These are phyloP conservation scores for Lactifluus piperatus DNA, from an alignment of 768 basidiomycete genomes.

Conservation along the genomic window DNA sequence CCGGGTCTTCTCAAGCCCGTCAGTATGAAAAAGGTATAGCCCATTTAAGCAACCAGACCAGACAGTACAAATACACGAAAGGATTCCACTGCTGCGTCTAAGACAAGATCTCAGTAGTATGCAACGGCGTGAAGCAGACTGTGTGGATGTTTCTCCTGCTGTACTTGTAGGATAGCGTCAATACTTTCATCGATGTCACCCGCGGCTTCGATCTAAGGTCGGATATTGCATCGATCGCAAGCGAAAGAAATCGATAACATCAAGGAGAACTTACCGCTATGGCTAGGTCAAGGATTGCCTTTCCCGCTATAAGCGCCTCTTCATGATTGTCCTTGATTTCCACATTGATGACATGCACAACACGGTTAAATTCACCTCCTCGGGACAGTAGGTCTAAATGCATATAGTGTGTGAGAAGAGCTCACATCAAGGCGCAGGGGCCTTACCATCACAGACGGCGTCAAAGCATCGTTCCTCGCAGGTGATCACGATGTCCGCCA, in stretches of 20 bases:
- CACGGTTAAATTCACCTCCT: constrained; percentile 87
- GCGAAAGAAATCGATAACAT: constrained; percentile 3
- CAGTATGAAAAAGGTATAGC: background rate
- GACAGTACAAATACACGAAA: background rate
- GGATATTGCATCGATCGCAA: background rate
- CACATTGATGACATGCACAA: constrained; percentile 94
- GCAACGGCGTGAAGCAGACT: constrained; percentile 84
- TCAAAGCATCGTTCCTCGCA: constrained; percentile 99
- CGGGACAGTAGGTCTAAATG: constrained; percentile 68
- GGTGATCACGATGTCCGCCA: constrained; percentile 96
- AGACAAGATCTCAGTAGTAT: constrained; percentile 58
- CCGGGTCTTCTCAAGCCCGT: too few species aligned
- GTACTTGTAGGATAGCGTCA: constrained; percentile 70
- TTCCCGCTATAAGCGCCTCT: constrained; percentile 93
- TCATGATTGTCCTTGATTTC: constrained; percentile 99
- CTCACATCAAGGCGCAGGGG: constrained; percentile 1
- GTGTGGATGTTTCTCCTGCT: constrained; percentile 89
- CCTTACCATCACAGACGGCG: constrained; percentile 91
- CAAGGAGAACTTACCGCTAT: constrained; percentile 57
- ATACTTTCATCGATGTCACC: constrained; percentile 90
- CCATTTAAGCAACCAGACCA: background rate
- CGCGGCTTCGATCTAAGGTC: constrained; percentile 76
- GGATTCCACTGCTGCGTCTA: background rate
- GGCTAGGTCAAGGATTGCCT: constrained; percentile 88
- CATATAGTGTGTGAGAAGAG: constrained; percentile 8